Conservation (phyloP, 2,329 filamentous ascomycete genomes). For the Chaetomium olivaceum region DNA sequence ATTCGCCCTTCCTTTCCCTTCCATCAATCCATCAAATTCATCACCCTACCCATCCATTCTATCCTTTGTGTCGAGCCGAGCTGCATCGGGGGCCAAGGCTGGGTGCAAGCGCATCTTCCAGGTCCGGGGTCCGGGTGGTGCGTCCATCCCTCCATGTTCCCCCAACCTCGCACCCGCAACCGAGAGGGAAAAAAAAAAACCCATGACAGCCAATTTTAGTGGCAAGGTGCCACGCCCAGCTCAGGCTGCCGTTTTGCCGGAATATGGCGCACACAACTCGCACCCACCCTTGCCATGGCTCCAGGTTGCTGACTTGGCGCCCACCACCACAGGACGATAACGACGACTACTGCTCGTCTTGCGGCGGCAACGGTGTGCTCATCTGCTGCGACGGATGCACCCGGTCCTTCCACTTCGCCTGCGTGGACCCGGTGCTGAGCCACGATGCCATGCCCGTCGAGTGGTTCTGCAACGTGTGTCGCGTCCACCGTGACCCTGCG, state of each 20-base stretch:
- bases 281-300: conserved; percentile 25
- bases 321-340: conserved; percentile 63
- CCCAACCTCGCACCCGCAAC: not conserved
- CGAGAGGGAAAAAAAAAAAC: not conserved
- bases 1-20: conserved; percentile 3
- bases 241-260: conserved; percentile 39
- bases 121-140: not conserved
- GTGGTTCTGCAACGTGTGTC: conserved; percentile 82
- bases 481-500: conserved; percentile 51
- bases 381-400: conserved; percentile 93
- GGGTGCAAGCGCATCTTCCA: conserved; percentile 1
- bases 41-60: not conserved
- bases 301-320: conserved; percentile 39
- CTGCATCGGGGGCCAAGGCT: not conserved
- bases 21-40: conserved; percentile 1
- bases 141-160: not conserved
- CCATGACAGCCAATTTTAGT: conserved; percentile 20
- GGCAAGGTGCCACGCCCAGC: conserved; percentile 23
- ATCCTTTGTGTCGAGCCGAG: not conserved
- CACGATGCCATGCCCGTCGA: conserved; percentile 66
- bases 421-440: conserved; percentile 77
- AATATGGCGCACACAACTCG: conserved; percentile 37
- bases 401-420: conserved; percentile 86
- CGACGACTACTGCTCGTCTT: conserved; percentile 87
- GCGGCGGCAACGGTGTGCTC: conserved; percentile 78